phyloP scores from a whole-genome alignment of 495 filamentous ascomycete genomes.

The Choiromyces venosus region DNA sequence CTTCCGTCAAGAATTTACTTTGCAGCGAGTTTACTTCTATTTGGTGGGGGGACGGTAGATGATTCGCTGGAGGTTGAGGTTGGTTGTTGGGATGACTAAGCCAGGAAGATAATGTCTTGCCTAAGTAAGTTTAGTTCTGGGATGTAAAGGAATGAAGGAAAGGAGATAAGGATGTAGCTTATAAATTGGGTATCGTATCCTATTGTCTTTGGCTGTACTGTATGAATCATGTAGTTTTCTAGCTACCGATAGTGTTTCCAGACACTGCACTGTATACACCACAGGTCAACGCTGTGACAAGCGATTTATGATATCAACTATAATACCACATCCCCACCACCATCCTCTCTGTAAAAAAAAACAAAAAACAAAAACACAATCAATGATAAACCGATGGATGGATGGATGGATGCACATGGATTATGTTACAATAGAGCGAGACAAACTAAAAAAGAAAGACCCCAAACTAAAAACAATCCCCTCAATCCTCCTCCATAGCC shows the following conservation, averaged over 20 bases:
- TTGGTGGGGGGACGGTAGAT: no score
- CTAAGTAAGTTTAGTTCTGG: no score
- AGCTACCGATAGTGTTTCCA: neutral
- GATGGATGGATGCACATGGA: neutral
- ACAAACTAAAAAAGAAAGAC: neutral
- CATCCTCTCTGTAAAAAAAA: neutral
- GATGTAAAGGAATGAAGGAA: no score
- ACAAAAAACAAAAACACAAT: neutral
- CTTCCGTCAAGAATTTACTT: no score
- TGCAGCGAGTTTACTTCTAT: no score
- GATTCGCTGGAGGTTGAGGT: no score
- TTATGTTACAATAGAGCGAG: neutral
- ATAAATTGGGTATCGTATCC: neutral
- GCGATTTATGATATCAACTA: neutral
- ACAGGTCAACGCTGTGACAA: neutral
- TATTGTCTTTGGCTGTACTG: neutral
- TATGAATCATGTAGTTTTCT: neutral
- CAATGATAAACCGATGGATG: neutral
- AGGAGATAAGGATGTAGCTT: no score
- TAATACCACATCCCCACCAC: neutral
- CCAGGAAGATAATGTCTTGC: no score
- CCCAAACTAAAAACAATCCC: neutral
- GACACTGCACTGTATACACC: neutral
- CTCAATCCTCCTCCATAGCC: constrained; percentile 35
- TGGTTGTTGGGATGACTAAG: no score